Base-by-base conservation (phyloP, 352 stramenopile species). In the Globisporangium takayamanum region DNA sequence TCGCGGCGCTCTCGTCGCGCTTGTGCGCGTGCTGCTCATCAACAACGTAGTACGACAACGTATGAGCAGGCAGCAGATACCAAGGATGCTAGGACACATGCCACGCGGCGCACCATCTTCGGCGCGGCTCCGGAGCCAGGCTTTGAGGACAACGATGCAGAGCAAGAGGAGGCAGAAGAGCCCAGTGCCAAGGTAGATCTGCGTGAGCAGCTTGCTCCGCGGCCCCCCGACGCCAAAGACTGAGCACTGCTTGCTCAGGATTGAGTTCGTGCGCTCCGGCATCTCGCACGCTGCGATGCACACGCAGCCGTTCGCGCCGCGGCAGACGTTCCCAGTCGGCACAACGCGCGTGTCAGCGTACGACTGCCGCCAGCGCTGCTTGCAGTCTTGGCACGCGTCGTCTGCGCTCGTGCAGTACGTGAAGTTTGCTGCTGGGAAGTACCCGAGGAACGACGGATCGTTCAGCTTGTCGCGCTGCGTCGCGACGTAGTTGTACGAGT, bases 321-420 rank as follows among this genome's bases (percentile, higher is more conserved):
- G 25, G 30, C 60, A 66, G 11, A 46, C 48, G 16, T 57, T 39
- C 41, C 30, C 22, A 2, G 30, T 47, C 6, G 47, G 60, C 11
- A 45, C 48, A 1, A 18, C 14, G 25, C 47, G 37, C 16, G 53
- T 61, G 14, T 46, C 28, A 0, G 22, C n/a, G 42, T 47, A 57
- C 18, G 30, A 20, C 48, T 61, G 47, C 7, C 53, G 37, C 60
- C 60, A 66, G 18, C 33, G 36, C 10, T 42, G 25, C 39, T 57
- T 57, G 22, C 60, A 66, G 14, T 30, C 28, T 12, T 36, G 39
- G 28, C 60, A 66, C 16, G 28, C 51, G 28, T 66, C 53, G 42
- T 66, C 60, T 6, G 50, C 37, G 20, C 33, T 49, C 26, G 60
- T 12, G 60, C 60, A 66, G 60, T 66, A 66, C 47, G 53, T 60